Evolutionary conservation across 2,329 filamentous ascomycete genomes (phyloP).

Genomic region (Xylaria sp.): DNA sequence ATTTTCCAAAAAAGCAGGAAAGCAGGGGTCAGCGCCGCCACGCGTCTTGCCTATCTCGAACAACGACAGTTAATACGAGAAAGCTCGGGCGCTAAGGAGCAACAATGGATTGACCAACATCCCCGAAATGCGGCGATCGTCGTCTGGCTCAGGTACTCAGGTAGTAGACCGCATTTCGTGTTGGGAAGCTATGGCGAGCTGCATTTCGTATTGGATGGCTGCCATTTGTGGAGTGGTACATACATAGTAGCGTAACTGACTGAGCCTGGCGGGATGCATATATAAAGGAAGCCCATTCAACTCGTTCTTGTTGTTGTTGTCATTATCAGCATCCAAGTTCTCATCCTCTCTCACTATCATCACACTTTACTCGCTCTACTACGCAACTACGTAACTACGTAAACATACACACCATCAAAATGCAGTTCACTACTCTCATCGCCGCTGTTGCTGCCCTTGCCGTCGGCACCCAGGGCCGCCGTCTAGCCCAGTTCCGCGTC

Average conservation of each 20-base stretch:
- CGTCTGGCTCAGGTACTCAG: constrained; percentile 5
- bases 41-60: neutral
- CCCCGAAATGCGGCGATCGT: constrained; percentile 3
- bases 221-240: constrained; percentile 6
- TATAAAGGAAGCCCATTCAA: constrained; percentile 2
- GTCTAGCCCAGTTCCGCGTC: constrained; percentile 45
- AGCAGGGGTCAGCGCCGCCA: neutral
- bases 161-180: constrained; percentile 10
- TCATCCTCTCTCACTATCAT: constrained; percentile 2
- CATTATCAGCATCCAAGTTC: constrained; percentile 11
- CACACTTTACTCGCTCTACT: neutral
- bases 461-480: constrained; percentile 39
- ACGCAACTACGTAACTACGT: too few species aligned
- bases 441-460: constrained; percentile 37
- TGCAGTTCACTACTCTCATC: constrained; percentile 46
- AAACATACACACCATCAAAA: constrained; percentile 33
- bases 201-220: constrained; percentile 12
- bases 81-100: constrained; percentile 3
- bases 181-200: constrained; percentile 1
- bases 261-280: neutral
- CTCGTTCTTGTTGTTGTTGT: too few species aligned
- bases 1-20: neutral
- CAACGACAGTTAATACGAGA: constrained; percentile 5
- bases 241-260: neutral
- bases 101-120: constrained; percentile 1